These are phyloP conservation scores for Colletotrichum trifolii DNA, from an alignment of 2,329 filamentous ascomycete species.

Conservation along the genomic window DNA sequence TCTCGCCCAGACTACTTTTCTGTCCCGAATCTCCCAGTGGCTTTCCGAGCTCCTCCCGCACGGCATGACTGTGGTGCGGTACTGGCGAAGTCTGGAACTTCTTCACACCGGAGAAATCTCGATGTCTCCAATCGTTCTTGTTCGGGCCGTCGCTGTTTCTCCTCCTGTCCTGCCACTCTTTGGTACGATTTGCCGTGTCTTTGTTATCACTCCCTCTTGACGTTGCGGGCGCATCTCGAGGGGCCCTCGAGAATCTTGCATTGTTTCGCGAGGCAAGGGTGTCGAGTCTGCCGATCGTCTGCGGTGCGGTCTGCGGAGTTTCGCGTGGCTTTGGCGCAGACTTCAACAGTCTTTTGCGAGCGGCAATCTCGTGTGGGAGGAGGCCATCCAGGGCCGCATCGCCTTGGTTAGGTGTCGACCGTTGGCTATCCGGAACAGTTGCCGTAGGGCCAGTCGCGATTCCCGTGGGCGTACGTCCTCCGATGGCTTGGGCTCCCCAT, in stretches of 20 bases:
- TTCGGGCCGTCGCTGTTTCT: neutral
- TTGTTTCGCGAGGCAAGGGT: no score
- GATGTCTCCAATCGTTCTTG: slow-evolving; percentile 24
- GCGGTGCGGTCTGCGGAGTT: neutral
- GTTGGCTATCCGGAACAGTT: neutral
- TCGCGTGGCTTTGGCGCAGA: neutral
- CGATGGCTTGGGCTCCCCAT: slow-evolving; percentile 30
- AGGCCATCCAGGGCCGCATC: slow-evolving; percentile 37
- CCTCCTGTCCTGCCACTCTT: neutral
- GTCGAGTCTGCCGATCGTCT: neutral
- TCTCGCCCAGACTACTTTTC: neutral
- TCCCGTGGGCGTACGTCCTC: neutral
- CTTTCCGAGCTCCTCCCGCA: neutral
- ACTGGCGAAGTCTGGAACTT: slow-evolving; percentile 16
- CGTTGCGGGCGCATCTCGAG: no score
- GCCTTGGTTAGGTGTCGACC: neutral
- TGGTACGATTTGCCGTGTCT: neutral
- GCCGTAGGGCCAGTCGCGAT: neutral
- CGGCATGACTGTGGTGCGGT: slow-evolving; percentile 22
- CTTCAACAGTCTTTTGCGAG: slow-evolving; percentile 42
- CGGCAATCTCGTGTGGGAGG: slow-evolving; percentile 53
- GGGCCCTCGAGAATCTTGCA: neutral
- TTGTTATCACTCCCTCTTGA: no score
- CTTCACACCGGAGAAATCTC: slow-evolving; percentile 12
- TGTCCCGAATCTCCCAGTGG: no score